Evolutionary conservation across 768 basidiomycete species (phyloP).

Genomic region (Pleurotus pulmonarius): DNA sequence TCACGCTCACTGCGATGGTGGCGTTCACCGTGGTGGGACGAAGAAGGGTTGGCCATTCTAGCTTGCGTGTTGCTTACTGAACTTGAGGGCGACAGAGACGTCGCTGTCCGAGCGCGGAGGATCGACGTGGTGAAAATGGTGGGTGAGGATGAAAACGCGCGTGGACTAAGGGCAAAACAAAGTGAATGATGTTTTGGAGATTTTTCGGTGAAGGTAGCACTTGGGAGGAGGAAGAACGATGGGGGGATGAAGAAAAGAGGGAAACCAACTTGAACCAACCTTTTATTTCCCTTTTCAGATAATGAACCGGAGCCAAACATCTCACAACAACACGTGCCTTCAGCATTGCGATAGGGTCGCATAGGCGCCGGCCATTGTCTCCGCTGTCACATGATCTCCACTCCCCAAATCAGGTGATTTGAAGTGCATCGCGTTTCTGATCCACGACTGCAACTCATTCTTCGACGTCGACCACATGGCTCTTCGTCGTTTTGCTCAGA

Average conservation of each 20-base stretch:
- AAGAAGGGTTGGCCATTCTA: slow-evolving; percentile 87
- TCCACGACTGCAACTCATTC: neutral
- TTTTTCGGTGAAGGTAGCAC: slow-evolving; percentile 11
- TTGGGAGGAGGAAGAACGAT: slow-evolving; percentile 15
- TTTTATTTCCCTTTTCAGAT: slow-evolving; percentile 4
- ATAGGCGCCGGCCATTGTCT: slow-evolving; percentile 5
- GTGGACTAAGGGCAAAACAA: slow-evolving; percentile 3
- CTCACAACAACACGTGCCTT: slow-evolving; percentile 1
- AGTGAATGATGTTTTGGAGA: neutral
- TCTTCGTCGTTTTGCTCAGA: slow-evolving; percentile 9
- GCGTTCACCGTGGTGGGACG: slow-evolving; percentile 70
- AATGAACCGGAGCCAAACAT: slow-evolving; percentile 4
- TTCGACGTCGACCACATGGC: neutral
- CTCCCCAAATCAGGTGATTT: neutral
- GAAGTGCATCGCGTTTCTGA: slow-evolving; percentile 1
- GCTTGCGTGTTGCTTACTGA: slow-evolving; percentile 57
- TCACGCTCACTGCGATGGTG: slow-evolving; percentile 38
- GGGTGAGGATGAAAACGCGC: slow-evolving; percentile 22
- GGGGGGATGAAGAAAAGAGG: slow-evolving; percentile 13
- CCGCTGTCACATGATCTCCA: neutral
- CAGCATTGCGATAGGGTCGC: neutral
- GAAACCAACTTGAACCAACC: slow-evolving; percentile 7
- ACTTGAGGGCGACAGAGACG: slow-evolving; percentile 75
- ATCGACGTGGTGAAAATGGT: slow-evolving; percentile 62
- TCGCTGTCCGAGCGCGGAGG: slow-evolving; percentile 50